Evolutionary conservation across 305 asterid species (phyloP).

Genomic region (Coffea humblotiana): DNA sequence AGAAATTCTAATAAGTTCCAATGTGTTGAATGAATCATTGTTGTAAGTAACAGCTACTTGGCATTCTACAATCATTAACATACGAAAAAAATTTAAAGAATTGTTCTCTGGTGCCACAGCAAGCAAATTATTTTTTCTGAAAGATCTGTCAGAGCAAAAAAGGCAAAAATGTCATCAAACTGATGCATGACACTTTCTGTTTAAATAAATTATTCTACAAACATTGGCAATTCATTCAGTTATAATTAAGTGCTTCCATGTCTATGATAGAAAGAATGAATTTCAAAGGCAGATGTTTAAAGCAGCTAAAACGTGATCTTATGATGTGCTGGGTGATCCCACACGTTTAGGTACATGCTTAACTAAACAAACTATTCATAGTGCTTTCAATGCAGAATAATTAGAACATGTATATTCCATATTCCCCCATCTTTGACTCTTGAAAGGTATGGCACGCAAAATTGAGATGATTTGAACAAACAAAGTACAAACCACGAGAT

Average conservation of each 20-base stretch:
- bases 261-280: too few relatives aligned
- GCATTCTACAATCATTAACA: neutral
- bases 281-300: neutral
- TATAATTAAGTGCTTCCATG: too few relatives aligned
- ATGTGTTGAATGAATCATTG: neutral
- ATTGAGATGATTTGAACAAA: neutral
- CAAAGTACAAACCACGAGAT: neutral
- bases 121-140: neutral
- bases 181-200: neutral
- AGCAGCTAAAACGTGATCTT: neutral
- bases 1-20: conserved; percentile 14
- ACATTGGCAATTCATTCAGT: neutral
- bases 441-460: neutral
- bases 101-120: neutral
- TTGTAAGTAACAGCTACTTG: neutral
- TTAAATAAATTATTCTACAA: too few relatives aligned
- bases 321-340: neutral
- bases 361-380: neutral
- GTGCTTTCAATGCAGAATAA: neutral
- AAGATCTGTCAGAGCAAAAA: neutral
- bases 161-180: neutral
- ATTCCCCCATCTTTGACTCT: neutral
- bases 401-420: neutral
- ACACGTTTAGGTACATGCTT: neutral
- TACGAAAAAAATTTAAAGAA: neutral